phyloP scores from a whole-genome alignment of 2,329 filamentous ascomycete genomes.

The Colletotrichum scovillei region DNA sequence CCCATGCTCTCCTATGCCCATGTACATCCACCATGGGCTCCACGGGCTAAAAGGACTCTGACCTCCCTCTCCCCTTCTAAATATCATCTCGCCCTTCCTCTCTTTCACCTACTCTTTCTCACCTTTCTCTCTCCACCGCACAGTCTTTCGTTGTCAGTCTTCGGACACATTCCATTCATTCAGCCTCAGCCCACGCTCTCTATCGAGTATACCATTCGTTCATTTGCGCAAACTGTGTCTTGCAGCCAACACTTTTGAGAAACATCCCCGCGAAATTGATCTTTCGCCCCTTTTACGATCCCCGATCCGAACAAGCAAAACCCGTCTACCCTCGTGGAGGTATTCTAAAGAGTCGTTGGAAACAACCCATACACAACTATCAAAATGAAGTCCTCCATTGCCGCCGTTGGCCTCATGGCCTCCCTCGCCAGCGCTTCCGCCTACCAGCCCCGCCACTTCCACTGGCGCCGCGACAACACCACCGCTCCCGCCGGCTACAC shows the following conservation, averaged over 20 bases:
- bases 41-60: slow-evolving; percentile 33
- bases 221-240: slow-evolving; percentile 38
- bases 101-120: neutral
- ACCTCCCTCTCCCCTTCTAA: slow-evolving; percentile 30
- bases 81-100: slow-evolving; percentile 21
- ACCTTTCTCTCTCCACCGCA: slow-evolving; percentile 23
- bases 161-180: slow-evolving; percentile 38
- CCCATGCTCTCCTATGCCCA: slow-evolving; percentile 3
- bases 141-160: slow-evolving; percentile 37
- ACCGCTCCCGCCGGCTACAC: slow-evolving; percentile 43
- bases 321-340: slow-evolving; percentile 6
- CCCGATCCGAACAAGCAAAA: slow-evolving; percentile 17
- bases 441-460: slow-evolving; percentile 49
- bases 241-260: slow-evolving; percentile 31
- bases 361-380: slow-evolving; percentile 19
- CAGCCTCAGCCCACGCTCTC: slow-evolving; percentile 25
- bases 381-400: slow-evolving; percentile 61
- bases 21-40: slow-evolving; percentile 14
- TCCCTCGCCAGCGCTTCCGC: slow-evolving; percentile 56
- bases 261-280: slow-evolving; percentile 34
- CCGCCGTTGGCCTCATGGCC: slow-evolving; percentile 58
- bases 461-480: slow-evolving; percentile 39
- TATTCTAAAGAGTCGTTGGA: slow-evolving; percentile 9
- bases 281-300: slow-evolving; percentile 35
- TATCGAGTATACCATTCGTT: slow-evolving; percentile 31